Percentiles rank a stretch among this genome's conserved stretches.
Evolutionary conservation across 805 yeast species (phyloP).

Genomic region (Metschnikowia kofuensis): DNA sequence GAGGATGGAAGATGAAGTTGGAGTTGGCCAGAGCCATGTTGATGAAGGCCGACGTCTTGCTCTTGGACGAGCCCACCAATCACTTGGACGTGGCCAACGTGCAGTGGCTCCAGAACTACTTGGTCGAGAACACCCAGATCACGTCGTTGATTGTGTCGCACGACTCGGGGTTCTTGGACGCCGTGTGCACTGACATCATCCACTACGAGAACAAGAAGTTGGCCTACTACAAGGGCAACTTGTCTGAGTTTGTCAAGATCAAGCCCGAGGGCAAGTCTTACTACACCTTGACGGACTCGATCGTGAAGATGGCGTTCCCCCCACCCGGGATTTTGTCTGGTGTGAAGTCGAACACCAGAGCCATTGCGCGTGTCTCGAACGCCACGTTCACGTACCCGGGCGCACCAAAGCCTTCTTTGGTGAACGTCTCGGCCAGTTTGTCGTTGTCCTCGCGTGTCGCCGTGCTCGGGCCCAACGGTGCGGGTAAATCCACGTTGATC

Average conservation of each 20-base stretch:
- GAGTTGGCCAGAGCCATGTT: constrained; percentile 99
- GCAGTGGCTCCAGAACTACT: constrained; percentile 88
- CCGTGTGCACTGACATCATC: constrained; percentile 93
- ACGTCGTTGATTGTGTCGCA: constrained; percentile 96
- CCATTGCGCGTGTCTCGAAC: constrained; percentile 83
- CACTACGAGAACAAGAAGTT: constrained; percentile 95
- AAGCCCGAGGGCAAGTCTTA: constrained; percentile 96
- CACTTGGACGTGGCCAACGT: constrained; percentile 95
- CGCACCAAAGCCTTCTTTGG: constrained; percentile 76
- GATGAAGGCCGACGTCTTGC: constrained; percentile 91
- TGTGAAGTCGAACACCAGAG: constrained; percentile 89
- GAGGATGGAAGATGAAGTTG: constrained; percentile 99
- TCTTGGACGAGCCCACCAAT: constrained; percentile 97
- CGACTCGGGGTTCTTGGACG: constrained; percentile 94
- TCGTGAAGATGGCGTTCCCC: constrained; percentile 96
- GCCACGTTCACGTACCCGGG: constrained; percentile 92
- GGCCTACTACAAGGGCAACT: constrained; percentile 93
- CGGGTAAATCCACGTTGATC: constrained; percentile 95
- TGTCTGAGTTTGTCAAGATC: constrained; percentile 85
- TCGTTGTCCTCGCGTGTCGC: constrained; percentile 97
- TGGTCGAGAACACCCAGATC: constrained; percentile 76
- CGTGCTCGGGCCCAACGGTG: constrained; percentile 96
- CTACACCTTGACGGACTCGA: constrained; percentile 88
- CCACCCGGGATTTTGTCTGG: constrained; percentile 98
- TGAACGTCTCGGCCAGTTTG: constrained; percentile 81